These are phyloP conservation scores for Diaporthe sp. DNA, from an alignment of 2,329 filamentous ascomycete genomes.

Conservation along the genomic window DNA sequence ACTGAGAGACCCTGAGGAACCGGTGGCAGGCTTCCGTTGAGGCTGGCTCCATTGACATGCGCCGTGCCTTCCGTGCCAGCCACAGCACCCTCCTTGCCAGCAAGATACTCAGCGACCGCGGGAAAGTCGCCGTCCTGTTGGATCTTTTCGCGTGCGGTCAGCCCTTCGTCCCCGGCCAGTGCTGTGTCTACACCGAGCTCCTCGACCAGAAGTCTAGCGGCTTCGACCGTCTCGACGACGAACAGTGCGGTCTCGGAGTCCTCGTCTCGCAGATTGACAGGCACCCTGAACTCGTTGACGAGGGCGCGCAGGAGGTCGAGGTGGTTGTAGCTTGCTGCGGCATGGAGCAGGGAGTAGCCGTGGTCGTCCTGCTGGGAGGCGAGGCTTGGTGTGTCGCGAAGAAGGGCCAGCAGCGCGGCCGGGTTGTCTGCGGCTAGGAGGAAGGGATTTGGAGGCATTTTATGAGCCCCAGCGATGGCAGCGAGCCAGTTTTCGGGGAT, in stretches of 20 bases:
- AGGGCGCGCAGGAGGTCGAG: conserved; percentile 82
- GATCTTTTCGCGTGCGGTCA: conserved; percentile 86
- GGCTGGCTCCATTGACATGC: conserved; percentile 45
- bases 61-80: conserved; percentile 43
- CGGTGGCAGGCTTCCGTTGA: conserved; percentile 65
- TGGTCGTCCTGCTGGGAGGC: conserved; percentile 88
- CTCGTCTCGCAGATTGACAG: conserved; percentile 87
- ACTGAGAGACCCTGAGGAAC: conserved; percentile 83
- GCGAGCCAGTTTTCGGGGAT: not conserved
- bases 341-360: conserved; percentile 95
- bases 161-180: conserved; percentile 78
- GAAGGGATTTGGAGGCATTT: conserved; percentile 73
- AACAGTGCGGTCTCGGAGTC: conserved; percentile 96
- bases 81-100: conserved; percentile 47
- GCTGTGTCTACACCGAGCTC: conserved; percentile 80
- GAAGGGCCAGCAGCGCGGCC: conserved; percentile 78
- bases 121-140: conserved; percentile 83
- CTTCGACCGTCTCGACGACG: conserved; percentile 84
- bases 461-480: conserved; percentile 9
- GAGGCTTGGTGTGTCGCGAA: conserved; percentile 80
- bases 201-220: conserved; percentile 84
- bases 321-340: conserved; percentile 93
- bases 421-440: conserved; percentile 88
- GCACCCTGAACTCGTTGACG: conserved; percentile 80
- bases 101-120: conserved; percentile 80